phyloP scores from a whole-genome alignment of 331 rosid genomes.

The Saraca asoca region DNA sequence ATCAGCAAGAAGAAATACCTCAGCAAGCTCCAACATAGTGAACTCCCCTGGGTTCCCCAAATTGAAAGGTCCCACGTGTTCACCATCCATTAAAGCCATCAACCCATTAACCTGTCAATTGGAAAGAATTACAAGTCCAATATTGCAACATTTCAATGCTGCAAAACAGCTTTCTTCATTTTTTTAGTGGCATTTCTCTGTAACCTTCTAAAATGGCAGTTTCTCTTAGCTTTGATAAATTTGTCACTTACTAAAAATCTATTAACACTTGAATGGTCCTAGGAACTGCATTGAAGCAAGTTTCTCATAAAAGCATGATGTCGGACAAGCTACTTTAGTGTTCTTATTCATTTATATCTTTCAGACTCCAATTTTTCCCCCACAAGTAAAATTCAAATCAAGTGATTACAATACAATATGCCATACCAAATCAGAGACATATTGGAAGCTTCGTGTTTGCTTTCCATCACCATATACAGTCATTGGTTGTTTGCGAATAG shows the following conservation, averaged over 20 bases:
- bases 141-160: too few relatives aligned
- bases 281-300: conserved; percentile 22
- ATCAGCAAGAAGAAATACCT: conserved; percentile 53
- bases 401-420: background rate
- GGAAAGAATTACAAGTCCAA: too few relatives aligned
- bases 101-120: conserved; percentile 51
- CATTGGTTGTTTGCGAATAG: conserved; percentile 87
- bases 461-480: conserved; percentile 98
- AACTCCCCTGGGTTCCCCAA: conserved; percentile 97
- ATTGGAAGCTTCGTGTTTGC: conserved; percentile 99
- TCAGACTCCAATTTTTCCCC: conserved; percentile 17
- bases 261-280: conserved; percentile 10
- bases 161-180: too few relatives aligned
- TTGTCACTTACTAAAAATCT: conserved; percentile 17
- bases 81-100: conserved; percentile 63
- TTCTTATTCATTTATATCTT: conserved; percentile 1
- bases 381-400: background rate
- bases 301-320: conserved; percentile 8
- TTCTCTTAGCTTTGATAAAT: conserved; percentile 15
- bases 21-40: conserved; percentile 94
- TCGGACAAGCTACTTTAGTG: conserved; percentile 10
- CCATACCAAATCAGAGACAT: conserved; percentile 89
- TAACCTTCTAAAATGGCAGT: conserved; percentile 17
- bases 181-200: background rate
- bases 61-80: conserved; percentile 77